phyloP scores from a whole-genome alignment of 164 flowering plant species.

The Tetracentron sinense region DNA sequence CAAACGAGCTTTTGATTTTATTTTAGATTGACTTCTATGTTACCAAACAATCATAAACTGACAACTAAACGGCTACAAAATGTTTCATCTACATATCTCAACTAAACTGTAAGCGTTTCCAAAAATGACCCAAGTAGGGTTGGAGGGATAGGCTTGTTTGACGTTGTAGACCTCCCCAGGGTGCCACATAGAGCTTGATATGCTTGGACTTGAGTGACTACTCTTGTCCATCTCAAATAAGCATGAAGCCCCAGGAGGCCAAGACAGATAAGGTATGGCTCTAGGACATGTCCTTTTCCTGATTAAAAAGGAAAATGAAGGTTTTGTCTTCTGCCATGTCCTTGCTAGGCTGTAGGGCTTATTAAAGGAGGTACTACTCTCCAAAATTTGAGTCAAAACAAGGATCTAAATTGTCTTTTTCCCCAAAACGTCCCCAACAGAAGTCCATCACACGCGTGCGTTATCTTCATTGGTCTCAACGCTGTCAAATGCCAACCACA shows the following conservation, averaged over 20 bases:
- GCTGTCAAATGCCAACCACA: neutral
- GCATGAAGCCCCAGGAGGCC: slow-evolving; percentile 4
- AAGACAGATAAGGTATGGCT: no score
- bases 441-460: slow-evolving; percentile 14
- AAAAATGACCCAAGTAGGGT: no score
- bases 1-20: no score
- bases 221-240: neutral
- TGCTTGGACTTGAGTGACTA: neutral
- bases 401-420: slow-evolving; percentile 1
- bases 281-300: slow-evolving; percentile 1
- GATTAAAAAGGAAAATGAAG: no score
- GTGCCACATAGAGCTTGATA: no score
- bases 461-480: slow-evolving; percentile 5
- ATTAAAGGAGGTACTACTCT: neutral
- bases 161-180: no score
- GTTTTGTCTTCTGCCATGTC: neutral
- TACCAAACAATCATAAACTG: no score
- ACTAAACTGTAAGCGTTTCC: no score
- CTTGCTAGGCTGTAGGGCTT: neutral
- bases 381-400: slow-evolving; percentile 19
- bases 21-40: no score
- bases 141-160: neutral
- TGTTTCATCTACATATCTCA: no score
- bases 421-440: neutral
- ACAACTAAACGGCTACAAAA: no score